Evolutionary conservation across 441 rosid species (phyloP).

Genomic region (Erysimum pusillum): DNA sequence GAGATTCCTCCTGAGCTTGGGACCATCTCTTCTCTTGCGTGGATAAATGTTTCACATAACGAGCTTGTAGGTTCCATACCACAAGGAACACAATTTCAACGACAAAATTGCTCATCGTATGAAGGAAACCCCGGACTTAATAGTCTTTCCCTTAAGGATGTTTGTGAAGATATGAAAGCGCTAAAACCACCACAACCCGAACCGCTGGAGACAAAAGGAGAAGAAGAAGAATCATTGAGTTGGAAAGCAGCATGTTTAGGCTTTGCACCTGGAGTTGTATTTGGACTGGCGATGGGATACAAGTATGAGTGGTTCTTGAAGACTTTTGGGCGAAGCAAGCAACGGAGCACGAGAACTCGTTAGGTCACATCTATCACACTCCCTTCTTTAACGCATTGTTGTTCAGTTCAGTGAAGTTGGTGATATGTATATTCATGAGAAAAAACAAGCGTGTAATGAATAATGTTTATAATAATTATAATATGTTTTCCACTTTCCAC

Average conservation of each 20-base stretch:
- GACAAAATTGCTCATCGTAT: conserved; percentile 3
- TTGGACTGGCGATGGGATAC: background rate
- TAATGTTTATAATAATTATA: too few species aligned
- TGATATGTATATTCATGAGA: too few species aligned
- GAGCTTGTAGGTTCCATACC: conserved; percentile 36
- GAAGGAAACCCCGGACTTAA: conserved; percentile 14
- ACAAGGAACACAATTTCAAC: conserved; percentile 19
- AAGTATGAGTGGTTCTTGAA: background rate
- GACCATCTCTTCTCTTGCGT: conserved; percentile 11
- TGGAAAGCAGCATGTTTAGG: conserved; percentile 1
- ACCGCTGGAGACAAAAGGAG: background rate
- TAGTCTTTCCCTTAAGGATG: conserved; percentile 18
- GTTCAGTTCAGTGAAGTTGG: too few species aligned
- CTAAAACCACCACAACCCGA: background rate
- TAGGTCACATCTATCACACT: too few species aligned
- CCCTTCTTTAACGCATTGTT: too few species aligned
- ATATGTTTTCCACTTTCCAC: too few species aligned
- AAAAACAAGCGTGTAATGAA: too few species aligned
- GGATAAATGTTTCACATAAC: conserved; percentile 32
- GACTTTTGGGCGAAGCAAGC: background rate
- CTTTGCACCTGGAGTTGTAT: background rate
- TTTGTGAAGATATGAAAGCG: conserved; percentile 4
- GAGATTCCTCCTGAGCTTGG: conserved; percentile 36
- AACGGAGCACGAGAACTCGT: background rate
- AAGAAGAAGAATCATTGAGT: background rate